phyloP scores from a whole-genome alignment of 129 eudicot species.

The Pseudognaphalium luteoalbum region DNA sequence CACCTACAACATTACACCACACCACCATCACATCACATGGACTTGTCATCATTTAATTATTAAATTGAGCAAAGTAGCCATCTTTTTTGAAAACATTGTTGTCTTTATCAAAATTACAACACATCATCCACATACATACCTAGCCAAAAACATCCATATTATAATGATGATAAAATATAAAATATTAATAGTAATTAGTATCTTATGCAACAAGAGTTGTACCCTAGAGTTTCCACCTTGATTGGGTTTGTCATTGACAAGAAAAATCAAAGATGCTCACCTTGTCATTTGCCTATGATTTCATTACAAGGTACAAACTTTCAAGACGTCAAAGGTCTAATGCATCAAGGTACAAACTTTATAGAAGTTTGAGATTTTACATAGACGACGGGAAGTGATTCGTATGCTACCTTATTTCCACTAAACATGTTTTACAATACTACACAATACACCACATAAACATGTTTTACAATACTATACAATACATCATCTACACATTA shows the following conservation, averaged over 20 bases:
- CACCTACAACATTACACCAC: slow-evolving; percentile 24
- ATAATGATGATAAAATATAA: not conserved
- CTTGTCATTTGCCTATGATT: slow-evolving; percentile 24
- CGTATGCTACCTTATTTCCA: too few species aligned
- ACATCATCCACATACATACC: slow-evolving; percentile 29
- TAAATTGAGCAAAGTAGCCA: slow-evolving; percentile 35
- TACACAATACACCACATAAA: too few species aligned
- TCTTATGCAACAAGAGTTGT: slow-evolving; percentile 13
- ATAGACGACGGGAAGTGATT: not conserved
- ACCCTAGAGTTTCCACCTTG: slow-evolving; percentile 8
- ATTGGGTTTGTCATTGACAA: slow-evolving; percentile 7
- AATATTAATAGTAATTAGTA: not conserved
- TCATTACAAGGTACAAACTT: slow-evolving; percentile 18
- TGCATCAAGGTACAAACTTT: slow-evolving; percentile 23
- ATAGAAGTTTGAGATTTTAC: not conserved
- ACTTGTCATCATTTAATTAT: slow-evolving; percentile 32
- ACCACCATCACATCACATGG: slow-evolving; percentile 42
- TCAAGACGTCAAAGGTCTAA: not conserved
- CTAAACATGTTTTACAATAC: too few species aligned
- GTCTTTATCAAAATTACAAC: slow-evolving; percentile 27
- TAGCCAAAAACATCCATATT: slow-evolving; percentile 28
- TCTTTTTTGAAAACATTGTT: slow-evolving; percentile 34
- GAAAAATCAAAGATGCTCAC: slow-evolving; percentile 20
- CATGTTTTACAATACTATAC: too few species aligned
- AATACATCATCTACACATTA: too few species aligned